phyloP scores from a whole-genome alignment of 2,329 filamentous ascomycete species.

The Diaporthe amygdali region DNA sequence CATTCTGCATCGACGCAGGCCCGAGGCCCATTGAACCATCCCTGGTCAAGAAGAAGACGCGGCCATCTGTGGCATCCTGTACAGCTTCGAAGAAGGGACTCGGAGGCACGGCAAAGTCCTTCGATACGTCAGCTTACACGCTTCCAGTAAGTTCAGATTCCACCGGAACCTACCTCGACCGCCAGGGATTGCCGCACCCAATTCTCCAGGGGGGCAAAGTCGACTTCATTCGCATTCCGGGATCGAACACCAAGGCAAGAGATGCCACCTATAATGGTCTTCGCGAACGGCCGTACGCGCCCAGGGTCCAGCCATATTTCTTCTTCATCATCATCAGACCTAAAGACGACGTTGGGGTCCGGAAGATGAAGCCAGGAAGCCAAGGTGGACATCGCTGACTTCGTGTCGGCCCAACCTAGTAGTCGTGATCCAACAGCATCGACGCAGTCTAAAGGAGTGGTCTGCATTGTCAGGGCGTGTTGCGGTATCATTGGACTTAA shows the following conservation, averaged over 20 bases:
- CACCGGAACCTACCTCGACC: neutral
- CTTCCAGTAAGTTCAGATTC: neutral
- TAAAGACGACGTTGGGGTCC: neutral
- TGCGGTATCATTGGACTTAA: no score
- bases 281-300: neutral
- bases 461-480: neutral
- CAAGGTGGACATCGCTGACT: neutral
- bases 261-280: neutral
- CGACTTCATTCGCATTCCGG: neutral
- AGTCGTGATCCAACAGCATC: neutral
- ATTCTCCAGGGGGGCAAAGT: neutral
- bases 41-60: neutral
- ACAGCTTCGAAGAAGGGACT: neutral
- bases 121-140: neutral
- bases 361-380: neutral
- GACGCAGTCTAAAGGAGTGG: neutral
- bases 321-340: neutral
- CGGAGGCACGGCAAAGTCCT: neutral
- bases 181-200: neutral
- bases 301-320: neutral
- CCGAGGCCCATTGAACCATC: neutral
- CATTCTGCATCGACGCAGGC: neutral
- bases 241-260: neutral
- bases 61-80: slow-evolving; percentile 7
- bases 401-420: slow-evolving; percentile 4